Conservation (phyloP, 2,329 filamentous ascomycete species). For the Xylariaceae sp. region DNA sequence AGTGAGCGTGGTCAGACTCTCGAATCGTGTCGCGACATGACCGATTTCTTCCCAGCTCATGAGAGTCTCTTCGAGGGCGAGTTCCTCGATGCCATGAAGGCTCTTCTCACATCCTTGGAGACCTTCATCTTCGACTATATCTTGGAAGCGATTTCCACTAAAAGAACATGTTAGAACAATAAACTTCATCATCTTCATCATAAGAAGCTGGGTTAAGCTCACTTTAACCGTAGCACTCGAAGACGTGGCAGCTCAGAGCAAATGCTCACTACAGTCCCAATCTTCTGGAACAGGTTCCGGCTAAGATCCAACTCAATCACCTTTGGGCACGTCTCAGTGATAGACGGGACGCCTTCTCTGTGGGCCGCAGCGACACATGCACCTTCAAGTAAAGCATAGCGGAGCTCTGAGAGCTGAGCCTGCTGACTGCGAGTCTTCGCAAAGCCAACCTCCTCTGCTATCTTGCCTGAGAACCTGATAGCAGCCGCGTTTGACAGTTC, state of each 20-base stretch:
- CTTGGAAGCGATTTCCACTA: slow-evolving; percentile 62
- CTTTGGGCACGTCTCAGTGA: slow-evolving; percentile 53
- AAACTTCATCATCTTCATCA: no score
- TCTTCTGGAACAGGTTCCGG: slow-evolving; percentile 68
- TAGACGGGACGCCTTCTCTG: slow-evolving; percentile 34
- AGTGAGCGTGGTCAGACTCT: slow-evolving; percentile 44
- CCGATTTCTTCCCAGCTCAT: slow-evolving; percentile 61
- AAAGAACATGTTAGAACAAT: no score
- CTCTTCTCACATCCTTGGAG: slow-evolving; percentile 34
- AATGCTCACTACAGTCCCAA: slow-evolving; percentile 63
- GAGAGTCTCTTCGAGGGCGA: slow-evolving; percentile 63
- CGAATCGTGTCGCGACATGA: slow-evolving; percentile 49
- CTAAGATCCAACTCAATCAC: slow-evolving; percentile 80
- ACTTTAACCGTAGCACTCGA: slow-evolving; percentile 66
- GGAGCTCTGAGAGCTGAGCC: slow-evolving; percentile 70
- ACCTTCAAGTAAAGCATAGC: slow-evolving; percentile 76
- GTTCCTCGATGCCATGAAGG: slow-evolving; percentile 50
- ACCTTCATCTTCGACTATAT: slow-evolving; percentile 39
- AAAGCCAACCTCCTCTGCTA: slow-evolving; percentile 90
- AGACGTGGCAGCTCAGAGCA: slow-evolving; percentile 65
- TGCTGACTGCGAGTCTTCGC: slow-evolving; percentile 83
- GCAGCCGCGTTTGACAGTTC: slow-evolving; percentile 42
- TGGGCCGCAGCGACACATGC: slow-evolving; percentile 51
- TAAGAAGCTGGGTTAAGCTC: slow-evolving; percentile 28
- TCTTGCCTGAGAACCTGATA: slow-evolving; percentile 70